phyloP scores from a whole-genome alignment of 805 yeast genomes.

The Candida lessepsii region DNA sequence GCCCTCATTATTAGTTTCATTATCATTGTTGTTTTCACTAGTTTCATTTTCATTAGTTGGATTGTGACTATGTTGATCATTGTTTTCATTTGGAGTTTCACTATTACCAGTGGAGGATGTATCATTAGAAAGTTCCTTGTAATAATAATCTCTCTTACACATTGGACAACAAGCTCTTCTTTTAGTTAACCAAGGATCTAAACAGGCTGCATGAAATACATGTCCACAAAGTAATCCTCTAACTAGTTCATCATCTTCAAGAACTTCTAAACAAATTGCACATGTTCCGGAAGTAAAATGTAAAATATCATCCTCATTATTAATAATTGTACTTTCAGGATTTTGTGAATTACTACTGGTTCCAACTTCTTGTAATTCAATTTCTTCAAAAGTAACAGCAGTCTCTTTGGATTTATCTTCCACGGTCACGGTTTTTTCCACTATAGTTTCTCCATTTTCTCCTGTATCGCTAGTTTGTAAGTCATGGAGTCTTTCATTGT shows the following conservation, averaged over 20 bases:
- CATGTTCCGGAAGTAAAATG: slow-evolving; percentile 70
- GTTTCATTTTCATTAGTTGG: neutral
- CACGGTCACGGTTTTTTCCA: too few species aligned
- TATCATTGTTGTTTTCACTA: neutral
- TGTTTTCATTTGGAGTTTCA: neutral
- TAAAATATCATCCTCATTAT: slow-evolving; percentile 10
- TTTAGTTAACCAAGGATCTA: slow-evolving; percentile 77
- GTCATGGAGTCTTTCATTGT: too few species aligned
- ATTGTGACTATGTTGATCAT: neutral
- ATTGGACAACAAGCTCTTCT: slow-evolving; percentile 81
- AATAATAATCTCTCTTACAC: slow-evolving; percentile 69
- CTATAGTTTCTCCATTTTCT: neutral
- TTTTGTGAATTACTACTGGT: neutral
- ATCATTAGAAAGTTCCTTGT: slow-evolving; percentile 24
- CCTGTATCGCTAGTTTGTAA: too few species aligned
- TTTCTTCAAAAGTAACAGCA: neutral
- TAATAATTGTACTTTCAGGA: neutral
- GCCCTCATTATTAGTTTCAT: neutral
- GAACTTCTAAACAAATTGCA: slow-evolving; percentile 72
- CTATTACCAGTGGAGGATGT: neutral
- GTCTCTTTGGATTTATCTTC: slow-evolving; percentile 1
- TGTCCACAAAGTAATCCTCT: slow-evolving; percentile 81
- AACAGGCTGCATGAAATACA: slow-evolving; percentile 75
- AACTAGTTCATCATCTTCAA: slow-evolving; percentile 61
- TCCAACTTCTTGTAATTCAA: slow-evolving; percentile 1